Conservation (phyloP, 306 rosid genomes). For the barrel medic (Medicago truncatula) region DNA sequence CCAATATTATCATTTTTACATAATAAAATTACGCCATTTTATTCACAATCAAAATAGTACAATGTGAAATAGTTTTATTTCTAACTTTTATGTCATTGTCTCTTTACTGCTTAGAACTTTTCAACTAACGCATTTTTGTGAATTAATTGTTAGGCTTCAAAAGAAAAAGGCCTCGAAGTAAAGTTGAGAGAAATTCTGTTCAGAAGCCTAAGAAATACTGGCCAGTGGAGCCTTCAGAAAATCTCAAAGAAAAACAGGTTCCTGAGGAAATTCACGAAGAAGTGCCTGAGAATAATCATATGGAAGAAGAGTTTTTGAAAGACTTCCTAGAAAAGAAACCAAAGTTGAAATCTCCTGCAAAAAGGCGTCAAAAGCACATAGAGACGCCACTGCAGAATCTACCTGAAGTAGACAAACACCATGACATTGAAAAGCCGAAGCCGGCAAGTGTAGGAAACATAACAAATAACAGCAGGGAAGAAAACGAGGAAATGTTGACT, state of each 20-base stretch:
- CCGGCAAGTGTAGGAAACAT: neutral
- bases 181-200: conserved; percentile 15
- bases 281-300: conserved; percentile 23
- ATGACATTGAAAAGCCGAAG: conserved; percentile 19
- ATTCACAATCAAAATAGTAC: neutral
- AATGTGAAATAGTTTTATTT: neutral
- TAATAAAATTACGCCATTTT: neutral
- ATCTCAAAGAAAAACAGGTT: no score
- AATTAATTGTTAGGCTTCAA: conserved; percentile 44
- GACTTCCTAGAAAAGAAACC: conserved; percentile 43
- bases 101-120: conserved; percentile 6
- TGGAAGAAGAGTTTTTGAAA: conserved; percentile 47
- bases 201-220: conserved; percentile 23
- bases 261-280: conserved; percentile 26
- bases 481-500: conserved; percentile 41
- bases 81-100: neutral
- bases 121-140: conserved; percentile 29
- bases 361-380: conserved; percentile 34
- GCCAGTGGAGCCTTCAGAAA: no score
- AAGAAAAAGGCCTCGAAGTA: conserved; percentile 42
- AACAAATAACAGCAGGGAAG: conserved; percentile 35
- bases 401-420: conserved; percentile 38
- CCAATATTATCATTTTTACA: neutral
- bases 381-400: neutral
- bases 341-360: conserved; percentile 30